Evolutionary conservation across 805 yeast genomes (phyloP).

Genomic region (Sugiyamaella smithiae): DNA sequence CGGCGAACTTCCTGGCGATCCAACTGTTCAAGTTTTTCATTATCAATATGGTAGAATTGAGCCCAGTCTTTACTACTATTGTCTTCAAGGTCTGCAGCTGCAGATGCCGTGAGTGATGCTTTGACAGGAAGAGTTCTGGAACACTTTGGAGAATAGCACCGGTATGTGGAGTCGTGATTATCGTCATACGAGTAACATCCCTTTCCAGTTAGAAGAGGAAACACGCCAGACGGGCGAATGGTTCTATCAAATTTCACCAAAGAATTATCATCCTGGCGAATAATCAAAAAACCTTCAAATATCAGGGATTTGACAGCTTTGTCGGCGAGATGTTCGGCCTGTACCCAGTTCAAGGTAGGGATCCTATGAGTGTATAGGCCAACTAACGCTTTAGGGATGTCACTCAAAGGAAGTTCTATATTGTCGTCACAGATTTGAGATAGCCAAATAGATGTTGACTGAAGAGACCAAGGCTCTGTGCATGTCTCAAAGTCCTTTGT

Average conservation of each 20-base stretch:
- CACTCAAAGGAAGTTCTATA: conserved; percentile 17
- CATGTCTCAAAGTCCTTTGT: conserved; percentile 22
- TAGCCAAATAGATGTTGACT: conserved; percentile 21
- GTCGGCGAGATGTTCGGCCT: conserved; percentile 32
- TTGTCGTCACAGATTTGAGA: conserved; percentile 3
- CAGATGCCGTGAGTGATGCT: conserved; percentile 11
- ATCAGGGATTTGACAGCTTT: conserved; percentile 27
- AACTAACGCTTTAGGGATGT: conserved; percentile 21
- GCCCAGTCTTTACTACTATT: conserved; percentile 29
- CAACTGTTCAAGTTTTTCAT: conserved; percentile 24
- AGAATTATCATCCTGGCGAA: conserved; percentile 14
- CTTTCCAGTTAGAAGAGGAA: conserved; percentile 33
- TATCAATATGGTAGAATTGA: conserved; percentile 27
- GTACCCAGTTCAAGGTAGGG: conserved; percentile 31
- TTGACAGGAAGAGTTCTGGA: conserved; percentile 23
- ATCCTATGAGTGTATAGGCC: conserved; percentile 28
- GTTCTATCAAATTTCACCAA: conserved; percentile 10
- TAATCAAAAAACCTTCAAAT: conserved; percentile 25
- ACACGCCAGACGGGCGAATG: conserved; percentile 30
- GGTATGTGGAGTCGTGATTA: background rate
- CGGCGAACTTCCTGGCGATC: conserved; percentile 48
- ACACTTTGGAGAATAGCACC: conserved; percentile 33
- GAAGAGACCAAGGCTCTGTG: conserved; percentile 22
- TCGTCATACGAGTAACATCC: conserved; percentile 32
- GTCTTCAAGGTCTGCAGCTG: conserved; percentile 22